Evolutionary conservation across 257 asterid genomes (phyloP).

Genomic region (Rauvolfia tetraphylla): DNA sequence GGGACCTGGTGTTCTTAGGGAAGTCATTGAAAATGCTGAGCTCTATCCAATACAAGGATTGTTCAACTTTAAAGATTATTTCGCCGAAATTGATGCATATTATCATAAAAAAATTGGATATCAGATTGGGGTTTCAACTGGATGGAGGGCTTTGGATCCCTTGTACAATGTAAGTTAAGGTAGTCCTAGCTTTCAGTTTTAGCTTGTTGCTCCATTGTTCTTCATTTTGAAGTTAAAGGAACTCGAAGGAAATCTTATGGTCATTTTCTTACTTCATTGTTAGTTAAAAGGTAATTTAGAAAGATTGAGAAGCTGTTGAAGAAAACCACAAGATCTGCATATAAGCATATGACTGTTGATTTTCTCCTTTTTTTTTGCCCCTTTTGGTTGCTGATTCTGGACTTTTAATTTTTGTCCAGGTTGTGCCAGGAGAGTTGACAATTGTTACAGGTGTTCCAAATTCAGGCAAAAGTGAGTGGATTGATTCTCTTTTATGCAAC

Average conservation of each 20-base stretch:
- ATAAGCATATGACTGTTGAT: neutral
- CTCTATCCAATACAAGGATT: constrained; percentile 86
- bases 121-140: constrained; percentile 93
- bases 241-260: neutral
- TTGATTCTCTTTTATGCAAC: constrained; percentile 93
- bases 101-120: constrained; percentile 75
- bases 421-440: constrained; percentile 95
- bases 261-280: neutral
- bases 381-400: neutral
- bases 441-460: constrained; percentile 96
- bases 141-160: constrained; percentile 79
- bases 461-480: constrained; percentile 99
- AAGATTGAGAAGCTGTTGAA: neutral
- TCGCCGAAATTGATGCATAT: constrained; percentile 71
- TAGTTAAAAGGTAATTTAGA: neutral
- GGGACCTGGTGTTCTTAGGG: constrained; percentile 80
- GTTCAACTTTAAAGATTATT: constrained; percentile 72
- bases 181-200: constrained; percentile 8
- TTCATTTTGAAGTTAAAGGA: neutral
- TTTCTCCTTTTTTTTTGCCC: neutral
- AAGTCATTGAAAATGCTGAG: constrained; percentile 77
- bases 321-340: neutral
- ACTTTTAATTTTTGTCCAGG: constrained; percentile 34
- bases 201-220: constrained; percentile 1
- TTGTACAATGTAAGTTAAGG: constrained; percentile 69